Percentiles rank a stretch among this genome's conserved stretches.
These are phyloP conservation scores for Nitzschia inconspicua DNA, from an alignment of 108 stramenopile species.

Conservation along the genomic window DNA sequence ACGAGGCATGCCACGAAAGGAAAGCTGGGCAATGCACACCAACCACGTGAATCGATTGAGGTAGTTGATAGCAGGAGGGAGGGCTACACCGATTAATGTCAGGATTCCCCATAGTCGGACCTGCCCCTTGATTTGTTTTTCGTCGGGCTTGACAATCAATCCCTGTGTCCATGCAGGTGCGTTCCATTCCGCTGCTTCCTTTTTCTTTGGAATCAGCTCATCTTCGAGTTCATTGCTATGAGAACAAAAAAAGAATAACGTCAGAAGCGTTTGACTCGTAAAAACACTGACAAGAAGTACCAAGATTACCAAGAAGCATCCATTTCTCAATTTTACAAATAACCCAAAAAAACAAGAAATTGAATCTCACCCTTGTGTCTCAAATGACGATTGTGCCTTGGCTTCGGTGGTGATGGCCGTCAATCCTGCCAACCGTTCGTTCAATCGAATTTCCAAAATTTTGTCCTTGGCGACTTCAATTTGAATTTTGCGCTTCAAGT, in stretches of 20 bases:
- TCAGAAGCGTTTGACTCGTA: not conserved
- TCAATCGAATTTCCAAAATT: slow-evolving; percentile 80
- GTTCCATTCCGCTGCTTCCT: slow-evolving; percentile 25
- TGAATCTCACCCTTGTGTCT: slow-evolving; percentile 42
- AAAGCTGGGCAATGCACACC: slow-evolving; percentile 73
- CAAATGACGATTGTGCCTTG: slow-evolving; percentile 42
- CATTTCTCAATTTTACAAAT: not conserved
- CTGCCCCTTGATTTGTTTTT: slow-evolving; percentile 54
- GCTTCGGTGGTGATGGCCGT: slow-evolving; percentile 48
- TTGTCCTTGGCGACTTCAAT: slow-evolving; percentile 82
- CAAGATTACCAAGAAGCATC: not conserved
- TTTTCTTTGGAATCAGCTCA: not conserved
- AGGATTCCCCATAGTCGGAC: slow-evolving; percentile 57
- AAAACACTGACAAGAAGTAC: not conserved
- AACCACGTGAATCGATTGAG: slow-evolving; percentile 71
- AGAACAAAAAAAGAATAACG: not conserved
- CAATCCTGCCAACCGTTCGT: slow-evolving; percentile 67
- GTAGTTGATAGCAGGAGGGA: slow-evolving; percentile 60
- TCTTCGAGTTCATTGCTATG: not conserved
- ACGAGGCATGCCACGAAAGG: slow-evolving; percentile 69
- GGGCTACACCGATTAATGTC: slow-evolving; percentile 52
- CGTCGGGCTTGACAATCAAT: slow-evolving; percentile 73
- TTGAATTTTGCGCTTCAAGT: slow-evolving; percentile 69
- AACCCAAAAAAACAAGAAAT: not conserved
- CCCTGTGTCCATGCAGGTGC: slow-evolving; percentile 52